Evolutionary conservation across 225 moss, liverwort and hornwort species (phyloP), one percentile per base, ranked within the genome.

Genomic region (Sphagnum tenellum): DNA sequence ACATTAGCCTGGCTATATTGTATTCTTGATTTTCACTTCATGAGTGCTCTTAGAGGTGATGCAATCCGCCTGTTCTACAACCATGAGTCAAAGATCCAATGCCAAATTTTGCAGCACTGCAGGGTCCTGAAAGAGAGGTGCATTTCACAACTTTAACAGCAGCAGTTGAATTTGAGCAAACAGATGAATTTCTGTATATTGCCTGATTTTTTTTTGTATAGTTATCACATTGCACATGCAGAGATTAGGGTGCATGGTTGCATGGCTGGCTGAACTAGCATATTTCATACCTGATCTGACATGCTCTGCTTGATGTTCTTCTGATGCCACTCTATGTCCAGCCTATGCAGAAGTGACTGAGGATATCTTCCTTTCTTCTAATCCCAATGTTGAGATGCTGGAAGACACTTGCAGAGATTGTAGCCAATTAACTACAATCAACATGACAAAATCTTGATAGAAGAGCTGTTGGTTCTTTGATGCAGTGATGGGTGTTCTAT

Each of bases 31-130:
- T 89, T 89, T 49, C 94, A 94, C 75, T 80, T 94, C 62, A 82
- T 94, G 56, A 83, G 70, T 63, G 90, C 86, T 59, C 89, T 82
- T 60, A 75, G 79, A 78, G 94, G 90, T 55, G 85, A 94, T 63
- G 53, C 70, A 50, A 77, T 86, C 51, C 77, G 70, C 61, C 74
- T 94, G 59, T 82, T 82, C 68, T 71, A 83, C 72, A 77, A 70
- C 64, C 76, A 69, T 48, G 64, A 72, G 47, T 94, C 90, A 46
- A 75, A 65, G 70, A 71, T 94, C 29, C 52, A 73, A 56, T 70
- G 74, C 50, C 73, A 87, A 60, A 67, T 90, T 65, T 73, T 94
- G 50, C 66, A 76, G 5, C 83, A 87, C 68, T 94, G 94, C 71
- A 75, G 80, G 70, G 78, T 75, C 65, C 55, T 94, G 48, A 84